Conservation (phyloP, 257 asterid species). For the Fraxinus pennsylvanica region DNA sequence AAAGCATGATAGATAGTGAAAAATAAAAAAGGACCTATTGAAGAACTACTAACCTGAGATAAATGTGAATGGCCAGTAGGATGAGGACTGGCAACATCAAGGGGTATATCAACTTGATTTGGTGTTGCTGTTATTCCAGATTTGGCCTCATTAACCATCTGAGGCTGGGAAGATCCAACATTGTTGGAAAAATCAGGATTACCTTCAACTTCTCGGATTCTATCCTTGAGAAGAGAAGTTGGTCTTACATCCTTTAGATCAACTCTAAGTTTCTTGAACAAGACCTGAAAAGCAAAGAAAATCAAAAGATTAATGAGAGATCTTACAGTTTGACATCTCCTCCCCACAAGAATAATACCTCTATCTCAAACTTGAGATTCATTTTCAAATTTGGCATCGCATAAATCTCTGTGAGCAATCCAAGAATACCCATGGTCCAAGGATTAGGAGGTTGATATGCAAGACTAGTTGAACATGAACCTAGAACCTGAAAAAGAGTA, state of each 20-base stretch:
- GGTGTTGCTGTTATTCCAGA: slow-evolving; percentile 61
- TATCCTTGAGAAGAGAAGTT: slow-evolving; percentile 80
- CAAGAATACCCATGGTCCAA: slow-evolving; percentile 99
- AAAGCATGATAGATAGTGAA: not conserved
- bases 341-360: slow-evolving; percentile 47
- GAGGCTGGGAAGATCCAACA: slow-evolving; percentile 68
- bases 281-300: slow-evolving; percentile 57
- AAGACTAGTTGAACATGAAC: slow-evolving; percentile 86
- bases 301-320: slow-evolving; percentile 11
- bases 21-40: slow-evolving; percentile 17
- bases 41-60: slow-evolving; percentile 58
- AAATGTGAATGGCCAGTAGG: slow-evolving; percentile 70
- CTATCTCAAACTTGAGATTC: slow-evolving; percentile 97
- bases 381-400: slow-evolving; percentile 95
- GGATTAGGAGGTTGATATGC: slow-evolving; percentile 99
- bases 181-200: slow-evolving; percentile 97
- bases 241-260: slow-evolving; percentile 88
- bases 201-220: slow-evolving; percentile 83
- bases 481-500: slow-evolving; percentile 62
- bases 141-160: slow-evolving; percentile 60
- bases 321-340: slow-evolving; percentile 2
- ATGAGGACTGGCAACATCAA: slow-evolving; percentile 62
- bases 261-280: slow-evolving; percentile 85
- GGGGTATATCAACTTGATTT: slow-evolving; percentile 75
- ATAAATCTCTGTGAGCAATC: slow-evolving; percentile 86